Evolutionary conservation across 1,284 basidiomycete species (phyloP), one percentile per base, ranked within the genome.

Genomic region (Leccinum pallidistipes): DNA sequence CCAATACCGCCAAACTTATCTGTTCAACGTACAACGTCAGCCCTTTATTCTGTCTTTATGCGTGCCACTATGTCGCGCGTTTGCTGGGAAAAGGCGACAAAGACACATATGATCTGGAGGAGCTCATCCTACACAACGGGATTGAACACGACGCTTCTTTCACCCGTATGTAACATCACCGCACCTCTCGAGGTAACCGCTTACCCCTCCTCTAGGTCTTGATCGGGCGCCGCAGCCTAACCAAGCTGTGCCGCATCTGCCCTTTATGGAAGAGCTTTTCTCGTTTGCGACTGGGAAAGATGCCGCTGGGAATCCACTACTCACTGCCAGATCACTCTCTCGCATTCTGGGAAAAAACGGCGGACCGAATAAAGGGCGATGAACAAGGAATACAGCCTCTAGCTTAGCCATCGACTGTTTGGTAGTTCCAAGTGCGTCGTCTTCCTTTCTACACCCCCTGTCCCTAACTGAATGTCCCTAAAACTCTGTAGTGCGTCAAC

Each of bases 81-180:
- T 77, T 87, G 74, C 69, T 91, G 62, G 78, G 79, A 24, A 84
- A 80, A 65, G 79, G 77, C 61, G 88, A 87, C 66, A 73, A 76
- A 50, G 88, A 85, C 63, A 83, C 76, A 1, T 84, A 89, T 65
- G 82, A 91, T 68, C 78, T 92, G 16, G 73, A 76, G 8, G 88
- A 91, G 58, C 74, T 92, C n/a, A 80, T 80, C 69, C 72, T 87
- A 31, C 90, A 91, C 68, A 91, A 90, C 66, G 86, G 86, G 21
- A 91, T 92, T 62, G 90, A 92, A 68, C 90, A 92, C 66, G 89
- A 92, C 67, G 89, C 80, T 0, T 91, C 88, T 2, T 76, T 92
- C 34, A 81, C 81, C 34, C 81, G 89, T 68, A 32, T 3, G 69
- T 55, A 14, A 10, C 27, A 8, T 10, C 5, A 16, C 9, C 1